These are phyloP conservation scores for Botrytis elliptica DNA, from an alignment of 2,329 filamentous ascomycete species.

Conservation along the genomic window DNA sequence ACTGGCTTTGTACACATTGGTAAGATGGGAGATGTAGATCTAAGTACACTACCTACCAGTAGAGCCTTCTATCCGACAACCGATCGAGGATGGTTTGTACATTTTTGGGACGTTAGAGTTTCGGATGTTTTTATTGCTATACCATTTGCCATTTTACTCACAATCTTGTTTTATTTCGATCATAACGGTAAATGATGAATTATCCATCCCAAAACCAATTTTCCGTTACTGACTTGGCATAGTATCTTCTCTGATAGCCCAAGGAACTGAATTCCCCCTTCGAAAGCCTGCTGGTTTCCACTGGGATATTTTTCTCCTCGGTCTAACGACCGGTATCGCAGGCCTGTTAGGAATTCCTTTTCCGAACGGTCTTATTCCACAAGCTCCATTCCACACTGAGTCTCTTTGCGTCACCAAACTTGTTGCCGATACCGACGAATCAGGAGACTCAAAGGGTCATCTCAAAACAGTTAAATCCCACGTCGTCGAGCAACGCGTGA, in stretches of 20 bases:
- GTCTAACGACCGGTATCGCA: conserved; percentile 72
- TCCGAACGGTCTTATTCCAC: conserved; percentile 79
- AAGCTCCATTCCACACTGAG: conserved; percentile 79
- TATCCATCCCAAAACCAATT: not conserved
- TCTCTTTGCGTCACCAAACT: conserved; percentile 70
- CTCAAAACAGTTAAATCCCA: conserved; percentile 53
- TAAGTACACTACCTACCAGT: conserved; percentile 72
- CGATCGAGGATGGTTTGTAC: conserved; percentile 72
- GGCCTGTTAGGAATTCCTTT: conserved; percentile 76
- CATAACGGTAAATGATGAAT: conserved; percentile 64
- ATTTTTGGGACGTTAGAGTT: conserved; percentile 75
- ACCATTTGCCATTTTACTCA: conserved; percentile 82
- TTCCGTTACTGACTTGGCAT: conserved; percentile 13
- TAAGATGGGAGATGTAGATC: conserved; percentile 68
- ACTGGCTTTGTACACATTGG: conserved; percentile 86
- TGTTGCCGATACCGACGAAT: conserved; percentile 50
- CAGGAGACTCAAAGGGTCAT: conserved; percentile 58
- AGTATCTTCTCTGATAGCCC: conserved; percentile 80
- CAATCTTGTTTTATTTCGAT: conserved; percentile 85
- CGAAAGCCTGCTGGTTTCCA: conserved; percentile 81
- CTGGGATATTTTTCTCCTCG: conserved; percentile 81
- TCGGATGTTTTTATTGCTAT: conserved; percentile 78
- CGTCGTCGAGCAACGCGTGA: conserved; percentile 76
- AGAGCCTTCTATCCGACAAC: conserved; percentile 76
- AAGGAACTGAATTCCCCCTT: conserved; percentile 79